A percentile compares a stretch with the other conserved stretches of the same genome.
phyloP scores from a whole-genome alignment of 2,329 filamentous ascomycete genomes.

The Ophiognomonia clavigignenti-juglandacearum region DNA sequence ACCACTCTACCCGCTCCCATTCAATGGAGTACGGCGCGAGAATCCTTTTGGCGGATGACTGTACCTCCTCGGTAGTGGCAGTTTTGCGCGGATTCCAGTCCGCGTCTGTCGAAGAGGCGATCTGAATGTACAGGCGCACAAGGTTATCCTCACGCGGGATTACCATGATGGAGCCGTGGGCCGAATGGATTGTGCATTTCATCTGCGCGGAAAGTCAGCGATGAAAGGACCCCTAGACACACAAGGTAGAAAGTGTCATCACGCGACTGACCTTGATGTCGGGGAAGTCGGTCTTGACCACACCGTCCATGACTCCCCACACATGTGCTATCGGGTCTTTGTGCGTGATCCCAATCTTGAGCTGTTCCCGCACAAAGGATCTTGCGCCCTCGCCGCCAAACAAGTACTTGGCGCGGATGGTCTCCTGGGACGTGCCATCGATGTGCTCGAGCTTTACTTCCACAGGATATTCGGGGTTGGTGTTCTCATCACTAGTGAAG shows the following conservation, averaged over 20 bases:
- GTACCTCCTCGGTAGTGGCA: conserved; percentile 59
- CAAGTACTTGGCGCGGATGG: conserved; percentile 62
- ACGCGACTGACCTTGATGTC: conserved; percentile 59
- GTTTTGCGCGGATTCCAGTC: conserved; percentile 59
- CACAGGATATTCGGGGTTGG: conserved; percentile 66
- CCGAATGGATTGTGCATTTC: conserved; percentile 72
- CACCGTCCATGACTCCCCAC: conserved; percentile 73
- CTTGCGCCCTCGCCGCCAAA: conserved; percentile 68
- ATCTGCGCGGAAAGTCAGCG: conserved; percentile 38
- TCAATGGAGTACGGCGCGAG: conserved; percentile 62
- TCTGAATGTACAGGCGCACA: conserved; percentile 67
- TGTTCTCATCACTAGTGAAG: conserved; percentile 54
- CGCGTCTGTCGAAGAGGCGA: conserved; percentile 54
- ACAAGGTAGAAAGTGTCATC: not conserved
- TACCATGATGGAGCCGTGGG: conserved; percentile 72
- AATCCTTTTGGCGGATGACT: conserved; percentile 60
- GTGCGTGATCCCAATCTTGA: conserved; percentile 67
- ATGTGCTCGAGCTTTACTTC: conserved; percentile 72
- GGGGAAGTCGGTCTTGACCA: conserved; percentile 68
- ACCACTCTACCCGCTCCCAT: conserved; percentile 68
- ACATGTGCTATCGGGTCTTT: conserved; percentile 67
- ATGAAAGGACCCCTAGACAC: too few species aligned
- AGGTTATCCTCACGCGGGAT: conserved; percentile 68
- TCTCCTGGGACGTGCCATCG: conserved; percentile 66
- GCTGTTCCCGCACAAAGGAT: conserved; percentile 58